Conservation (phyloP, 495 filamentous ascomycete species). For the Hypoxylon crocopeplum region DNA sequence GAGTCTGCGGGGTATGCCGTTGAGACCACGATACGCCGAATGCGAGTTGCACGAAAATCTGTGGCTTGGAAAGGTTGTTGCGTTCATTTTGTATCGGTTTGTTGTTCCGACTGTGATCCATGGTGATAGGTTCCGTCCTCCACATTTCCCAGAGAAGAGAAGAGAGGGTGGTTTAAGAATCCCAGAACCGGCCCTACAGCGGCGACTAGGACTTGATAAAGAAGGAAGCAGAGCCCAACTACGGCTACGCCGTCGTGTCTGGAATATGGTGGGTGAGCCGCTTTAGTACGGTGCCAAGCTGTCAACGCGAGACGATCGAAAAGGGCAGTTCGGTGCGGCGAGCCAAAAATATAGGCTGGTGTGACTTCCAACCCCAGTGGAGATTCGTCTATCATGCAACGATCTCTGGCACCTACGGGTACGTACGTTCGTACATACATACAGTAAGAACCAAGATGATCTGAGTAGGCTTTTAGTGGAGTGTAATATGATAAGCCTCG, state of each 20-base stretch:
- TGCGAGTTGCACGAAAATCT: slow-evolving; percentile 54
- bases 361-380: slow-evolving; percentile 14
- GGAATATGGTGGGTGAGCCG: slow-evolving; percentile 12
- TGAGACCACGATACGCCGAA: slow-evolving; percentile 53
- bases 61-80: slow-evolving; percentile 40
- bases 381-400: slow-evolving; percentile 31
- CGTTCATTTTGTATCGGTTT: slow-evolving; percentile 35
- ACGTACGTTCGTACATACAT: not conserved
- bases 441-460: slow-evolving; percentile 19
- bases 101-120: slow-evolving; percentile 38
- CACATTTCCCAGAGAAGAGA: slow-evolving; percentile 17
- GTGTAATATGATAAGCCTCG: slow-evolving; percentile 18
- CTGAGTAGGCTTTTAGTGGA: slow-evolving; percentile 14
- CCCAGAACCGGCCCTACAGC: not conserved
- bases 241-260: slow-evolving; percentile 21
- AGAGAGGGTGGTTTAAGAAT: slow-evolving; percentile 3
- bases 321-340: slow-evolving; percentile 31
- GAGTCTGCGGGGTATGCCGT: slow-evolving; percentile 46
- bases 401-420: not conserved
- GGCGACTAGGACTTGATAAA: slow-evolving; percentile 24
- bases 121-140: slow-evolving; percentile 37
- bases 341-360: slow-evolving; percentile 19
- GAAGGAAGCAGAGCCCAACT: slow-evolving; percentile 6
- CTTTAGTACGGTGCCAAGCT: slow-evolving; percentile 24
- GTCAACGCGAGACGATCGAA: slow-evolving; percentile 27